Evolutionary conservation across 345 rosid genomes (phyloP).

Genomic region (Aquilaria malaccensis): DNA sequence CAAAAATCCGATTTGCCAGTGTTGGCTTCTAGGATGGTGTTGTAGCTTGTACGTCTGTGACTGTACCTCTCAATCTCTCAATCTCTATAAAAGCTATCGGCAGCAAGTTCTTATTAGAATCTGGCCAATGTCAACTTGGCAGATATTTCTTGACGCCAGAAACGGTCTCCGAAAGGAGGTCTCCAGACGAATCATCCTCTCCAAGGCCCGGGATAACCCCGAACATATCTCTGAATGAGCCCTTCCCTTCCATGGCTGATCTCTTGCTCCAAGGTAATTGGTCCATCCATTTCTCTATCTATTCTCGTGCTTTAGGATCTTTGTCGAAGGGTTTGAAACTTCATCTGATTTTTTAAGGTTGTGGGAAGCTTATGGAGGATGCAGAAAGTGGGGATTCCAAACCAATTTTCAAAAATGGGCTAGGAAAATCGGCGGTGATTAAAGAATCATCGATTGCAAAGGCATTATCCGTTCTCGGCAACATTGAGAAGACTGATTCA

Average conservation of each 20-base stretch:
- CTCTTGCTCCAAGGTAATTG: background rate
- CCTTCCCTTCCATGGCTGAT: background rate
- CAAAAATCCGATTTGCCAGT: no score
- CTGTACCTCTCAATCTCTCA: no score
- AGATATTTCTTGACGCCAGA: slow-evolving; percentile 41
- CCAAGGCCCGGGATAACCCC: slow-evolving; percentile 1
- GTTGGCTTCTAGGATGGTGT: no score
- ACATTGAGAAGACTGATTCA: background rate
- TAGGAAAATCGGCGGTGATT: slow-evolving; percentile 47
- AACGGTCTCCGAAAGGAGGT: slow-evolving; percentile 52
- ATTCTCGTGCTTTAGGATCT: slow-evolving; percentile 36
- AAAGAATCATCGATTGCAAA: slow-evolving; percentile 59
- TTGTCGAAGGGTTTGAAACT: no score
- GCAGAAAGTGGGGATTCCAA: slow-evolving; percentile 17
- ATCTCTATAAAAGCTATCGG: no score
- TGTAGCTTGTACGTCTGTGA: no score
- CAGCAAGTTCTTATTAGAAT: slow-evolving; percentile 1
- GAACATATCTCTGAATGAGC: background rate
- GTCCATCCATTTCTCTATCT: slow-evolving; percentile 4
- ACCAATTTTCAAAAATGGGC: slow-evolving; percentile 59
- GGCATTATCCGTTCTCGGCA: slow-evolving; percentile 51
- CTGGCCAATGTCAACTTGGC: slow-evolving; percentile 71
- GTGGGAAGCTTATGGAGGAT: slow-evolving; percentile 34
- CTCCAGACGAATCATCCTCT: slow-evolving; percentile 24
- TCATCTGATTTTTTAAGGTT: slow-evolving; percentile 16